Evolutionary conservation across 768 basidiomycete genomes (phyloP).

Genomic region (Russula sp.): DNA sequence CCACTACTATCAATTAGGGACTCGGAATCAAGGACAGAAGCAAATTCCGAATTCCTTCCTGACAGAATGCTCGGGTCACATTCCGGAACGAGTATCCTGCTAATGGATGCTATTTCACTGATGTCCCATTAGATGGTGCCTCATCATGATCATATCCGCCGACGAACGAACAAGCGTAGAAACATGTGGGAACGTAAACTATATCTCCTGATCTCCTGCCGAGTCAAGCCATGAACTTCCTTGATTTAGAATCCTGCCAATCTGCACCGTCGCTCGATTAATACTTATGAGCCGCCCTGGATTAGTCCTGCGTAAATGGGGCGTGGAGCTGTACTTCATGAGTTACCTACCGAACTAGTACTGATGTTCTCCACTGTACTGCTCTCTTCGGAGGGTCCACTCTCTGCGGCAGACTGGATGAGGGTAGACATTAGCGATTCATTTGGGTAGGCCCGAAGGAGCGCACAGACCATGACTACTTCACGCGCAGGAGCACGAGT

Average conservation of each 20-base stretch:
- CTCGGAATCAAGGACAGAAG: neutral
- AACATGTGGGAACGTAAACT: neutral
- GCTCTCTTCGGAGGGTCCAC: neutral
- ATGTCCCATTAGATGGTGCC: too few species aligned
- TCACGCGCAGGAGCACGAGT: slow-evolving; percentile 13
- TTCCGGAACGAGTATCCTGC: neutral
- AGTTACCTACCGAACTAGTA: neutral
- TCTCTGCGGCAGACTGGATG: slow-evolving; percentile 4
- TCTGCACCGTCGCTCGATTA: neutral
- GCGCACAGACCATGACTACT: slow-evolving; percentile 10
- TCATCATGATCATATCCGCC: neutral
- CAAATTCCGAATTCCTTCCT: neutral
- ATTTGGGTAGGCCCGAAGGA: neutral
- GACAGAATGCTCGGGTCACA: neutral
- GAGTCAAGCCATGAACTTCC: neutral
- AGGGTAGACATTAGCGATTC: neutral
- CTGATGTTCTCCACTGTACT: neutral
- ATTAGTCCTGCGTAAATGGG: neutral
- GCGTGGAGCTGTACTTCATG: neutral
- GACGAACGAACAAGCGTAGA: neutral
- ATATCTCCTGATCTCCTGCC: neutral
- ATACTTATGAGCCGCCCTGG: slow-evolving; percentile 3
- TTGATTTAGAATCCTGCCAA: neutral
- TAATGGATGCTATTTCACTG: neutral
- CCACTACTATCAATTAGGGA: neutral